Base-by-base conservation (phyloP, 352 stramenopile species). In the Halophytophthora polymorphica region DNA sequence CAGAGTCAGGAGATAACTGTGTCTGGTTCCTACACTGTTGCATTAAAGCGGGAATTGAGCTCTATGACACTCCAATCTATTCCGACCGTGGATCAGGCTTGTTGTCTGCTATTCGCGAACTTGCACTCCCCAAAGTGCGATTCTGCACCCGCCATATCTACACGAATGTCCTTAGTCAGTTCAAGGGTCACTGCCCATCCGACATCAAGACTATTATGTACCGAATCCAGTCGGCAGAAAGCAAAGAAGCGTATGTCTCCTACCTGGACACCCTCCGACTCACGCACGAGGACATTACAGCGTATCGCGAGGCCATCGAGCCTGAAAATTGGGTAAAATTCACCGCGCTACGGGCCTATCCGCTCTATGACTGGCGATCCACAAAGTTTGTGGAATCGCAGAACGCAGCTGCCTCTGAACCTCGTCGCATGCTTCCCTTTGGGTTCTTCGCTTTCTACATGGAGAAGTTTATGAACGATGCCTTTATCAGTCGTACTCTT, bases 341-440 rank as follows among this genome's bases (percentile, higher is more conserved):
- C 43, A 31, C 60, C 0, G 49, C 55, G n/a, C 37, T 58, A 7
- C 33, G 28, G 0, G 43, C 35, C 6, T 35, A 11, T 31, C 42
- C 23, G 14, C 39, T 67, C 17, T 59, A 62, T 29, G 58, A 48
- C 4, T 67, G 53, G 58, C 14, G 49, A 4, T 59, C 53, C 4
- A 58, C 51, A 17, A 66, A 66, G n/a, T 66, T 66, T 23, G 51
- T 54, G 10, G 58, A 59, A 22, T 53, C 37, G 3, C 29, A 58
- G 38, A 59, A 62, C 25, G 38, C 10, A 33, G 43, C 31, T 19
- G 48, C 53, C 11, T 10, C 42, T 6, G 39, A 36, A 2, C 18
- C 36, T 15, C 39, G 52, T 1, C n/a, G 33, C 21, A 48, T 52
- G 43, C 31, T 45, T 12, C 28, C 47, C 2, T 66, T 53, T 17